Percentiles rank a stretch among this genome's conserved stretches.
Evolutionary conservation across 2,329 filamentous ascomycete species (phyloP).

Genomic region (Fusarium papillatum): DNA sequence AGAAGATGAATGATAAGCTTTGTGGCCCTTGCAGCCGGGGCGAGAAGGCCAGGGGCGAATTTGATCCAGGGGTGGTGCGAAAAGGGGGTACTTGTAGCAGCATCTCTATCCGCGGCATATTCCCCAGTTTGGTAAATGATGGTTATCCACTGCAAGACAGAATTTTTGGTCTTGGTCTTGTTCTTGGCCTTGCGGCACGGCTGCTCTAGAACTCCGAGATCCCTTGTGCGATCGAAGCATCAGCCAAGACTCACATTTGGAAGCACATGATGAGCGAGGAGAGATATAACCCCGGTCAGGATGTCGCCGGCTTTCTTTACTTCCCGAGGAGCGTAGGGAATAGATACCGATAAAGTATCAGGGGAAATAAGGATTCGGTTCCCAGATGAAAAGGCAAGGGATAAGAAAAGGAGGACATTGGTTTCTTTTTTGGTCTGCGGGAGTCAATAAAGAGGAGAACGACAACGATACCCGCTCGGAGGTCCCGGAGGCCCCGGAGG

Average conservation of each 20-base stretch:
- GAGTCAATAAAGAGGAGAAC: background rate
- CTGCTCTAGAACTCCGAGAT: background rate
- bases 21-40: slow-evolving; percentile 14
- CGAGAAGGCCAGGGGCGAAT: slow-evolving; percentile 17
- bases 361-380: slow-evolving; percentile 6
- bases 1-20: slow-evolving; percentile 25
- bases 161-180: slow-evolving; percentile 4
- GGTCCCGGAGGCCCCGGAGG: slow-evolving; percentile 19
- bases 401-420: slow-evolving; percentile 22
- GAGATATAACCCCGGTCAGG: background rate
- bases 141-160: slow-evolving; percentile 15
- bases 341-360: background rate
- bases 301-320: background rate
- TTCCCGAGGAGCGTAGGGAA: background rate
- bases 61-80: slow-evolving; percentile 27
- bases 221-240: slow-evolving; percentile 12
- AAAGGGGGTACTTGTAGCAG: slow-evolving; percentile 9
- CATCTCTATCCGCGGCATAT: slow-evolving; percentile 37
- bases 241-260: slow-evolving; percentile 11
- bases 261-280: slow-evolving; percentile 7
- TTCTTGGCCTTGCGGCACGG: background rate
- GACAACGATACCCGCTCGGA: background rate
- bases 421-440: background rate
- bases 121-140: slow-evolving; percentile 19
- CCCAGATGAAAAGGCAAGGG: slow-evolving; percentile 12